phyloP scores from a whole-genome alignment of 148 eudicot species.

The Pouteria glomerata region DNA sequence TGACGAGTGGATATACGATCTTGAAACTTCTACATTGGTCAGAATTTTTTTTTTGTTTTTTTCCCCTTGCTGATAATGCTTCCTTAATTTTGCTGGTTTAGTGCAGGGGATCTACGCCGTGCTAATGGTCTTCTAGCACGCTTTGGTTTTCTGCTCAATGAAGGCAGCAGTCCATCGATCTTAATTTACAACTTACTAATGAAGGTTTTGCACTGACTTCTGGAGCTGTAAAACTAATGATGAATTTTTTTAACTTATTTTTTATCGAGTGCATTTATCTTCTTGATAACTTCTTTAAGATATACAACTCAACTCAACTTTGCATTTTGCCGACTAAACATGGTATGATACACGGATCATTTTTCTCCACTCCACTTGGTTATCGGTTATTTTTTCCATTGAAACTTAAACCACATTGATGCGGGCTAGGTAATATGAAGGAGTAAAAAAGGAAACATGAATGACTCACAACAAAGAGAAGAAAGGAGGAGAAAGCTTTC shows the following conservation, averaged over 20 bases:
- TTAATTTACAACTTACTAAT: conserved; percentile 57
- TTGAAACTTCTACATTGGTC: background rate
- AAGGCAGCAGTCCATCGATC: conserved; percentile 44
- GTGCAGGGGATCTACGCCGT: conserved; percentile 78
- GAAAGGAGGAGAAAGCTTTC: too few relatives aligned
- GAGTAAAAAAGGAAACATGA: too few relatives aligned
- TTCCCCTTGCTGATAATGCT: too few relatives aligned
- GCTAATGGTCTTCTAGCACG: conserved; percentile 80
- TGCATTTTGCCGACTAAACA: too few relatives aligned
- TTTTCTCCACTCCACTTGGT: too few relatives aligned
- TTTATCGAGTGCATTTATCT: background rate
- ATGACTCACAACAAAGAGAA: too few relatives aligned
- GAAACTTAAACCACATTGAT: too few relatives aligned
- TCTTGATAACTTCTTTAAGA: background rate
- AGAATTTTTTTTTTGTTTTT: background rate
- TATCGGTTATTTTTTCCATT: too few relatives aligned
- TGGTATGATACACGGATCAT: too few relatives aligned
- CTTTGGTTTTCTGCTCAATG: conserved; percentile 47
- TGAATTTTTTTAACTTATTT: background rate
- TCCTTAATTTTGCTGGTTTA: conserved; percentile 21
- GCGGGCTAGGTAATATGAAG: too few relatives aligned
- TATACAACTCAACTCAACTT: too few relatives aligned
- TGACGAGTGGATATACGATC: background rate
- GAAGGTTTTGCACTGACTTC: conserved; percentile 41
- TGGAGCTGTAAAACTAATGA: background rate